Percentiles rank a stretch among this genome's conserved stretches.
Evolutionary conservation across 148 eudicot genomes (phyloP).

Genomic region (Arctostaphylos glauca): DNA sequence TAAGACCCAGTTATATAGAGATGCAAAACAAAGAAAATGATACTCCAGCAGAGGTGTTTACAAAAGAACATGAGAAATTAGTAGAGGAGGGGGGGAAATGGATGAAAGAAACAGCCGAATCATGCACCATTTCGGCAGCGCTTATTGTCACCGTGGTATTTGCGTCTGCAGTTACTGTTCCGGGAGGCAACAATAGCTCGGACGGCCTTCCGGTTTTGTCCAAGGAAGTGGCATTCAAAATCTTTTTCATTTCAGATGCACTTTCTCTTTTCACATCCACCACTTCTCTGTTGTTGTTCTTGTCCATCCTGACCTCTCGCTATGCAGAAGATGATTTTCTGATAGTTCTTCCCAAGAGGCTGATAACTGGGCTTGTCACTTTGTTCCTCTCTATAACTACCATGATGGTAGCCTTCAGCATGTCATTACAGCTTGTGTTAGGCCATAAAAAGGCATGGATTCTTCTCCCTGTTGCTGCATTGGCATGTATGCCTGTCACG

Average conservation of each 20-base stretch:
- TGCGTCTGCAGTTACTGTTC: neutral
- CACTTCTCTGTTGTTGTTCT: neutral
- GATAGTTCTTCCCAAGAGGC: neutral
- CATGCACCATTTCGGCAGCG: neutral
- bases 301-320: neutral
- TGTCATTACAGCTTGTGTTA: neutral
- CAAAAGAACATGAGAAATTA: neutral
- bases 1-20: neutral
- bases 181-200: neutral
- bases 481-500: neutral
- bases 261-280: neutral
- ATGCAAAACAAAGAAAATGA: neutral
- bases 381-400: neutral
- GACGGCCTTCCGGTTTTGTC: neutral
- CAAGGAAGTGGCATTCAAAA: neutral
- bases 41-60: conserved; percentile 3
- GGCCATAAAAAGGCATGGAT: neutral
- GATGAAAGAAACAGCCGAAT: conserved; percentile 9
- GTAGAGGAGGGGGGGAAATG: neutral
- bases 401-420: neutral
- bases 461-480: neutral
- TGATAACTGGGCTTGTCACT: neutral
- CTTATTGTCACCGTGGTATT: neutral
- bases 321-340: neutral
- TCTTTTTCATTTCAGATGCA: neutral